A percentile compares a stretch with the other conserved stretches of the same genome.
Conservation (phyloP, 495 filamentous ascomycete species). For the Penicillium nucicola region DNA sequence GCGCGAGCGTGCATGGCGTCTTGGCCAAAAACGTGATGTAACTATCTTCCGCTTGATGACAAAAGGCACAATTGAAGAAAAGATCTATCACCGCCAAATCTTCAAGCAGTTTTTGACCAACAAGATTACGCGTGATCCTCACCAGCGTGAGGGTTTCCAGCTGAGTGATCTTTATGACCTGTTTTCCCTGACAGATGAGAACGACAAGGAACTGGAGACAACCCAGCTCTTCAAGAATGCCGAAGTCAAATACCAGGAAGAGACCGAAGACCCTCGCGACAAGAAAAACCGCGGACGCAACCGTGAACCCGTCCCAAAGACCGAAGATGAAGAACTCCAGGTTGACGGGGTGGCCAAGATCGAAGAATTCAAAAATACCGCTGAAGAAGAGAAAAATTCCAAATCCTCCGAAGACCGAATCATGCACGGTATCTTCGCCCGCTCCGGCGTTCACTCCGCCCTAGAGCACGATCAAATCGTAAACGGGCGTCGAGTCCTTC, state of each 20-base stretch:
- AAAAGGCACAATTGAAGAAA: slow-evolving; percentile 97
- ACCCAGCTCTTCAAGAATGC: slow-evolving; percentile 78
- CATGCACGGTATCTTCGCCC: slow-evolving; percentile 83
- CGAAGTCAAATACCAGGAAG: slow-evolving; percentile 60
- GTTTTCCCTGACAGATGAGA: slow-evolving; percentile 71
- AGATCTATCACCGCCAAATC: slow-evolving; percentile 97
- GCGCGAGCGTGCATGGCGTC: slow-evolving; percentile 91
- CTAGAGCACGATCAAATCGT: slow-evolving; percentile 89
- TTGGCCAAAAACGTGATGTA: slow-evolving; percentile 92
- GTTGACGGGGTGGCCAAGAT: slow-evolving; percentile 58
- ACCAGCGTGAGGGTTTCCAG: slow-evolving; percentile 82
- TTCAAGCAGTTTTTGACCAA: slow-evolving; percentile 95
- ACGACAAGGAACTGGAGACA: slow-evolving; percentile 75
- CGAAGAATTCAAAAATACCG: slow-evolving; percentile 49
- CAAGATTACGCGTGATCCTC: slow-evolving; percentile 90
- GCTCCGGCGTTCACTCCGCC: slow-evolving; percentile 77
- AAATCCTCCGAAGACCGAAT: slow-evolving; percentile 58
- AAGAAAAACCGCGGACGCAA: slow-evolving; percentile 9
- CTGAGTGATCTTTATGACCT: slow-evolving; percentile 84
- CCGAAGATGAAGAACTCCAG: slow-evolving; percentile 36
- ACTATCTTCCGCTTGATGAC: slow-evolving; percentile 94
- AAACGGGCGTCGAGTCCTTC: slow-evolving; percentile 58
- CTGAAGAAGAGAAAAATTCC: slow-evolving; percentile 36
- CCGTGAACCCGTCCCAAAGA: slow-evolving; percentile 8
- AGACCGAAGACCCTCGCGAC: slow-evolving; percentile 9